A percentile compares a stretch with the other conserved stretches of the same genome.
Conservation (phyloP, 208 protist species). For the Sergeia podlipaevii region DNA sequence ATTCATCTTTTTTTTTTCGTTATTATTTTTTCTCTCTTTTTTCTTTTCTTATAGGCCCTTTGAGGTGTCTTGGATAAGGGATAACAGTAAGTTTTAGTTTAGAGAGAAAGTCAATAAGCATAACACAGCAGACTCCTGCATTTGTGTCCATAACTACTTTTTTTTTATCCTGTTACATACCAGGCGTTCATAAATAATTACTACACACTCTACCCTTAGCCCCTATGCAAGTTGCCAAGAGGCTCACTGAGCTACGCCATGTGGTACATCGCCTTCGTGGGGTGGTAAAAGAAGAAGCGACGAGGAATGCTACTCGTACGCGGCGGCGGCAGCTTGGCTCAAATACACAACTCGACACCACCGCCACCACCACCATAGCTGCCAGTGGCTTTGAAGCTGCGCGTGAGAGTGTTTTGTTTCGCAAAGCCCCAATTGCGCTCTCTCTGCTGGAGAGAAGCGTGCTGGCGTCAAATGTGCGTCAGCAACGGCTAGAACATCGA, state of each 20-base stretch:
- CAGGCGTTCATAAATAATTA: background rate
- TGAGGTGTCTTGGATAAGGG: background rate
- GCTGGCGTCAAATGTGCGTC: conserved; percentile 5
- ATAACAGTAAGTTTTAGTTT: background rate
- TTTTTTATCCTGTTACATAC: background rate
- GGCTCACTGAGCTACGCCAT: conserved; percentile 27
- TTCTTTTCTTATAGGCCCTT: conserved; percentile 1
- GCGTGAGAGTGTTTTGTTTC: conserved; percentile 61
- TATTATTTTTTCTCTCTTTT: background rate
- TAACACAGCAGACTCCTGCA: too few species aligned
- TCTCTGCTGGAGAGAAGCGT: conserved; percentile 73
- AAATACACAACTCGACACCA: background rate
- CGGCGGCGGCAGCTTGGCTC: background rate
- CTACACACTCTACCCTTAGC: background rate
- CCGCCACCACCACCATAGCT: background rate
- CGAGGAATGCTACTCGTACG: background rate
- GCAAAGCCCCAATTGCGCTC: conserved; percentile 53
- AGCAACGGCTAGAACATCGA: too few species aligned
- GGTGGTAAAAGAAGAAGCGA: background rate
- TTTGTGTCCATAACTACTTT: background rate
- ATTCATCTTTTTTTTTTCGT: background rate
- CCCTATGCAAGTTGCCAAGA: conserved; percentile 23
- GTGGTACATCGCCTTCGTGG: conserved; percentile 18
- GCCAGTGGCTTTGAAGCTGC: background rate
- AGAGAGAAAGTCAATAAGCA: background rate